Conservation (phyloP, 2,329 filamentous ascomycete species). For the Sporothrix inflata region DNA sequence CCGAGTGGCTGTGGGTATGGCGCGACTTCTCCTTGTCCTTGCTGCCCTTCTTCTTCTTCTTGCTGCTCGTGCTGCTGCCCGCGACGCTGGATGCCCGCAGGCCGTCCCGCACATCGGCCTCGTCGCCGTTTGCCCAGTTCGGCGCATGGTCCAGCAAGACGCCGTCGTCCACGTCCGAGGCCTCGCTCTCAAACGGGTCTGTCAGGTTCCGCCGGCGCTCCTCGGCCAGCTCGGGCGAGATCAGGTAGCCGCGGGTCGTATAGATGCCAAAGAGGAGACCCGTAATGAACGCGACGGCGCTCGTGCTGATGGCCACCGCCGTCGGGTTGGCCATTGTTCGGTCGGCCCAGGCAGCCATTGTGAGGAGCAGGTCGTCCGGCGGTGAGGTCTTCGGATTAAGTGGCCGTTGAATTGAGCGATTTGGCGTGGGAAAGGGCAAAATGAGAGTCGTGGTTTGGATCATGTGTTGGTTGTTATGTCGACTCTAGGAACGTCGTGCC, state of each 20-base stretch:
- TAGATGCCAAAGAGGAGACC: slow-evolving; percentile 85
- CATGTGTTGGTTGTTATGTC: neutral
- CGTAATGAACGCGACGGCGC: slow-evolving; percentile 71
- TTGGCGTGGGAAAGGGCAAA: neutral
- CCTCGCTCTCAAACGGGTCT: slow-evolving; percentile 69
- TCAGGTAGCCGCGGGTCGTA: slow-evolving; percentile 62
- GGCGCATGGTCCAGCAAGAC: slow-evolving; percentile 66
- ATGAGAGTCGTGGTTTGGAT: neutral
- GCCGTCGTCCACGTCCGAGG: slow-evolving; percentile 68
- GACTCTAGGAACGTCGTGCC: neutral
- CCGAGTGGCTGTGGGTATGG: slow-evolving; percentile 36
- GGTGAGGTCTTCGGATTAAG: neutral
- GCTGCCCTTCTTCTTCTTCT: slow-evolving; percentile 40
- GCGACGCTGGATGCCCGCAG: slow-evolving; percentile 45
- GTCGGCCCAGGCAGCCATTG: slow-evolving; percentile 25
- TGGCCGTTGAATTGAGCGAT: neutral
- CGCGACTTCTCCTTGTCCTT: slow-evolving; percentile 47
- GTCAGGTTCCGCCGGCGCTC: slow-evolving; percentile 59
- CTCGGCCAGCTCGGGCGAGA: slow-evolving; percentile 59
- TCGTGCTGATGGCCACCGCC: slow-evolving; percentile 68
- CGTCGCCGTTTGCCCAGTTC: slow-evolving; percentile 66
- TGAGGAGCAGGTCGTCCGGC: neutral
- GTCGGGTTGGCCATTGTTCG: slow-evolving; percentile 27
- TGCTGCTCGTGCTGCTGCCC: slow-evolving; percentile 37
- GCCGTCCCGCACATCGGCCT: slow-evolving; percentile 62